A percentile compares a stretch with the other conserved stretches of the same genome.
Evolutionary conservation across 176 grass and related monocot species (phyloP).

Genomic region (Oryza officinalis): DNA sequence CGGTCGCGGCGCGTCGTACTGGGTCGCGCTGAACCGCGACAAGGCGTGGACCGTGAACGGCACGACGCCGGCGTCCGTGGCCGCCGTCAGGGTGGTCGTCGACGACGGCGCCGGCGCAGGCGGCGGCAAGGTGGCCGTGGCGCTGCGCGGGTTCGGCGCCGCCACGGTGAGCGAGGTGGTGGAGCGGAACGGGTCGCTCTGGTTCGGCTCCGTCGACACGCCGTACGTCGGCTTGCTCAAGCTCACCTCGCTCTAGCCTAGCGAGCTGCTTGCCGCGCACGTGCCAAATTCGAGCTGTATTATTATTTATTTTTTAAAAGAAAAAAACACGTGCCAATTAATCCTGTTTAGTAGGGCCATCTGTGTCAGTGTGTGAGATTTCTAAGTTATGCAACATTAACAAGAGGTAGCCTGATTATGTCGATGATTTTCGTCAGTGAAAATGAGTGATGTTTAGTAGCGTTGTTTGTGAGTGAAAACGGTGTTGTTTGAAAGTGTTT

Average conservation of each 20-base stretch:
- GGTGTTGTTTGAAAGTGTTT: not conserved
- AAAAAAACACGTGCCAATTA: not conserved
- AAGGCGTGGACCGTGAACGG: conserved; percentile 34
- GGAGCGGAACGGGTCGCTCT: conserved; percentile 57
- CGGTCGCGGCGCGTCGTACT: conserved; percentile 18
- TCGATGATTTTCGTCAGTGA: not conserved
- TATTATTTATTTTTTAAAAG: too few species aligned
- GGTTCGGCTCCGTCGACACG: conserved; percentile 78
- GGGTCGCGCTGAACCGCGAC: conserved; percentile 69
- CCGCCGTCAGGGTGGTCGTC: conserved; percentile 60
- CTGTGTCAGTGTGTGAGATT: not conserved
- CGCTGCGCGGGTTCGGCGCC: conserved; percentile 43
- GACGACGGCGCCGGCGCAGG: not conserved
- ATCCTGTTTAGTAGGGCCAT: not conserved
- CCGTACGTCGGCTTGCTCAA: conserved; percentile 64
- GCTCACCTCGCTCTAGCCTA: not conserved
- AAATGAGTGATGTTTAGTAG: not conserved
- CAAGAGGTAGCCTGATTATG: not conserved
- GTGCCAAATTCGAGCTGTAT: not conserved
- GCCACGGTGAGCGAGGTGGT: conserved; percentile 71
- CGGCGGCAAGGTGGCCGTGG: conserved; percentile 20
- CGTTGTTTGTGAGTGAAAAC: not conserved
- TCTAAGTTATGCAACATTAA: not conserved
- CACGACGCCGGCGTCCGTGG: conserved; percentile 19
- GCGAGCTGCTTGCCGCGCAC: too few species aligned